Evolutionary conservation across 2,329 filamentous ascomycete species (phyloP).

Genomic region (Trichoderma sp.): DNA sequence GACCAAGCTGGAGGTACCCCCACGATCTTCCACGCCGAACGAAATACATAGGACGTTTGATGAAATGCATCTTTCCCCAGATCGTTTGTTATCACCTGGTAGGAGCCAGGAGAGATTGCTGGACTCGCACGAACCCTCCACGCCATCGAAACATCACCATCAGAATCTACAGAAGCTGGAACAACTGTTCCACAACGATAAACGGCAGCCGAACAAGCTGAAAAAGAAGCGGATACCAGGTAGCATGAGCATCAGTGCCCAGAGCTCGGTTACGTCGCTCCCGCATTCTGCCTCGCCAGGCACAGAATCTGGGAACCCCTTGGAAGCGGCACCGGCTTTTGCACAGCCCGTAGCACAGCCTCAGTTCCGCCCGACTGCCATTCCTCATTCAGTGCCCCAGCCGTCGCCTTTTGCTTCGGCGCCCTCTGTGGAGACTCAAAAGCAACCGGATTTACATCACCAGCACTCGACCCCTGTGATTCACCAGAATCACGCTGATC

Average conservation of each 20-base stretch:
- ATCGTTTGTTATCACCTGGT: constrained; percentile 34
- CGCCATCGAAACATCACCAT: constrained; percentile 62
- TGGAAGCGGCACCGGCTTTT: constrained; percentile 36
- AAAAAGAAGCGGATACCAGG: constrained; percentile 80
- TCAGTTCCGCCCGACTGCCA: constrained; percentile 21
- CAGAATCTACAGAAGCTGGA: constrained; percentile 66
- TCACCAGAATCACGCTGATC: constrained; percentile 29
- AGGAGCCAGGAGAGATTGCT: constrained; percentile 51
- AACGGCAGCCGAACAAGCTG: constrained; percentile 81
- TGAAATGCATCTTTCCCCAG: constrained; percentile 30
- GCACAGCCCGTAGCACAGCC: constrained; percentile 20
- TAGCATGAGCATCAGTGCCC: constrained; percentile 79
- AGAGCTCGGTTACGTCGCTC: constrained; percentile 83
- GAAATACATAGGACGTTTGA: constrained; percentile 31
- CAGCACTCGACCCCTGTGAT: constrained; percentile 21
- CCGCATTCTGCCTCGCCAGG: constrained; percentile 47
- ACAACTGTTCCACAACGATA: constrained; percentile 66
- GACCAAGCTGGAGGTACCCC: constrained; percentile 21
- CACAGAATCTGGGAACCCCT: constrained; percentile 45
- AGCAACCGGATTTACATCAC: constrained; percentile 25
- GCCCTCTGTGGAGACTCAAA: constrained; percentile 2
- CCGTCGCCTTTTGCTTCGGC: constrained; percentile 11
- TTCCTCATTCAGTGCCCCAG: constrained; percentile 17
- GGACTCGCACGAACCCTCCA: constrained; percentile 44
- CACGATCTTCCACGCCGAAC: constrained; percentile 27